Evolutionary conservation across 1,284 basidiomycete genomes (phyloP).

Genomic region (Paramarasmius palmivorus): DNA sequence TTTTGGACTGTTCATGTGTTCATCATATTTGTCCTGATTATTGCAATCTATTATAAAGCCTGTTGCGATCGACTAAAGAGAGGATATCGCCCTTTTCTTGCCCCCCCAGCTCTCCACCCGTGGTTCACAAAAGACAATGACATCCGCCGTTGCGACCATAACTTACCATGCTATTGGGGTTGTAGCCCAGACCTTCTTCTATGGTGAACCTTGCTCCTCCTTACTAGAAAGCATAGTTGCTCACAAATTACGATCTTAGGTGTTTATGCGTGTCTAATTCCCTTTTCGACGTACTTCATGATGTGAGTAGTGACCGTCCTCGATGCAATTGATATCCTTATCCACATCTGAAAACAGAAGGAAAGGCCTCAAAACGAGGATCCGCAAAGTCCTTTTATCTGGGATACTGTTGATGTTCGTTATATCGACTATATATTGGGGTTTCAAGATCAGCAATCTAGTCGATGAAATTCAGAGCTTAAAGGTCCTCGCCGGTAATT

Average conservation of each 20-base stretch:
- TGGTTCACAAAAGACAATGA: no score
- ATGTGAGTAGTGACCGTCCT: not conserved
- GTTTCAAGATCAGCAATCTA: constrained; percentile 14
- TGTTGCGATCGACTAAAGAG: no score
- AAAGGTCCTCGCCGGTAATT: constrained; percentile 5
- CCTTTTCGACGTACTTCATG: constrained; percentile 11
- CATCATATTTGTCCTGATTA: no score
- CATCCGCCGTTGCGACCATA: not conserved
- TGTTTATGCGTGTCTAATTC: constrained; percentile 12
- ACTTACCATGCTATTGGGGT: not conserved
- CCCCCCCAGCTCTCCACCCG: no score
- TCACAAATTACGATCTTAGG: not conserved
- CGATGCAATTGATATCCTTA: no score
- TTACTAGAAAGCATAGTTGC: not conserved
- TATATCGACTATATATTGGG: constrained; percentile 20
- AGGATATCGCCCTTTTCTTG: no score
- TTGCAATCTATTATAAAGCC: no score
- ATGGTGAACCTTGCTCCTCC: not conserved
- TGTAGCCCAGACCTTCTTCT: not conserved
- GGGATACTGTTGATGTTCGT: constrained; percentile 15
- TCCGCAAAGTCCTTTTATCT: constrained; percentile 8
- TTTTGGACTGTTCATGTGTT: no score
- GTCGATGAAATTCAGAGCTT: constrained; percentile 12
- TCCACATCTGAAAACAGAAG: no score
- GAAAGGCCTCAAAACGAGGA: constrained; percentile 6